Conservation (phyloP, 495 filamentous ascomycete species). For the Penicillium nucicola region DNA sequence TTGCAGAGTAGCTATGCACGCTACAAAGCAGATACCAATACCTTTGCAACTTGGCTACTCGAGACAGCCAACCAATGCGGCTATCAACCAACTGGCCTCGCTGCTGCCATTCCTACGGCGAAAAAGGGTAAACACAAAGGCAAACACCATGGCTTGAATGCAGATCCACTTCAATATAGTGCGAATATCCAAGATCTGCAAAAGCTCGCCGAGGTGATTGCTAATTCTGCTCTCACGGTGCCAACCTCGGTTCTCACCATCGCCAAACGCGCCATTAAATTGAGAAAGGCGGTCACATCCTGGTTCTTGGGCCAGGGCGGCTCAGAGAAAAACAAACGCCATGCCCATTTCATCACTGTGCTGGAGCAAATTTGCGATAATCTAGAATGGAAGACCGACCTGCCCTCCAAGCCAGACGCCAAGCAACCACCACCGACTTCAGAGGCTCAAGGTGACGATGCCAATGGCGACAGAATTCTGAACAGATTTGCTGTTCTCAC, state of each 20-base stretch:
- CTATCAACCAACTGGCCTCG: conserved; percentile 20
- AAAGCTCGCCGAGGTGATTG: conserved; percentile 26
- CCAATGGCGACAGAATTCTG: no score
- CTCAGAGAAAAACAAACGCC: conserved; percentile 13
- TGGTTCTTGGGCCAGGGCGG: conserved; percentile 28
- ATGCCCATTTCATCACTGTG: conserved; percentile 28
- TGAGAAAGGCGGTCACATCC: conserved; percentile 28
- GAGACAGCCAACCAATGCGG: conserved; percentile 38
- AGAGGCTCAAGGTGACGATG: conserved; percentile 4
- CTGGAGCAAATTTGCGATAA: conserved; percentile 26
- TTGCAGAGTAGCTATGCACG: conserved; percentile 40
- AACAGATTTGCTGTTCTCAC: conserved; percentile 31
- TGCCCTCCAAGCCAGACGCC: conserved; percentile 14
- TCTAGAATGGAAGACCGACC: conserved; percentile 24
- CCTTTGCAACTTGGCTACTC: conserved; percentile 49
- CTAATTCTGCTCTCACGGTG: conserved; percentile 21
- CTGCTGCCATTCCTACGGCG: conserved; percentile 7
- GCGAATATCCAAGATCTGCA: conserved; percentile 25
- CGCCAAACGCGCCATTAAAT: conserved; percentile 27
- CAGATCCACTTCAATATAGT: conserved; percentile 17
- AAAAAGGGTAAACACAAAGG: conserved; percentile 19
- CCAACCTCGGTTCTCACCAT: conserved; percentile 22
- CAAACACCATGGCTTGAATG: conserved; percentile 14
- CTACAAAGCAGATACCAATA: conserved; percentile 50
- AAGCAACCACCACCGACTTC: conserved; percentile 11